Percentiles rank a stretch among this genome's conserved stretches.
These are phyloP conservation scores for Boletus semigastroideus DNA, from an alignment of 1,284 basidiomycete species.

Conservation along the genomic window DNA sequence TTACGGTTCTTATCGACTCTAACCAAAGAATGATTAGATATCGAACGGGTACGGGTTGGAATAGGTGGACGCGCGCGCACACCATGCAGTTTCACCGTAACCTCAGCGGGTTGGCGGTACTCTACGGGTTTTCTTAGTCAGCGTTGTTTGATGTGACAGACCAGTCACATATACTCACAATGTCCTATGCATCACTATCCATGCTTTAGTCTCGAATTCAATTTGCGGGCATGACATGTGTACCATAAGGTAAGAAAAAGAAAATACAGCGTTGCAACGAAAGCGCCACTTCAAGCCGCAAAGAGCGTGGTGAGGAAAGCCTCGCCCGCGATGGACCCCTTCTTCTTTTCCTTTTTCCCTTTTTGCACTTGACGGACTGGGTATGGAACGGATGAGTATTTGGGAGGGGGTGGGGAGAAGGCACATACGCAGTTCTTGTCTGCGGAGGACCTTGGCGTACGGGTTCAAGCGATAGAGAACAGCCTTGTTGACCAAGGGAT, in stretches of 20 bases:
- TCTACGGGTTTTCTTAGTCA: no score
- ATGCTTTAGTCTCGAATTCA: neutral
- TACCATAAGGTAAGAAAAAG: conserved; percentile 5
- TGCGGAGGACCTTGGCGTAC: conserved; percentile 92
- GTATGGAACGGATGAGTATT: conserved; percentile 10
- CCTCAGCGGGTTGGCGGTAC: no score
- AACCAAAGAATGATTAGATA: conserved; percentile 61
- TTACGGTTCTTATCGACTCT: conserved; percentile 59
- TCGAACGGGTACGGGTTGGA: no score
- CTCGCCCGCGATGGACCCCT: conserved; percentile 73
- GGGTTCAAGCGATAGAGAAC: conserved; percentile 99
- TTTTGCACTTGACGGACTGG: conserved; percentile 72
- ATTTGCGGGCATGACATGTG: conserved; percentile 19
- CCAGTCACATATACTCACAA: no score
- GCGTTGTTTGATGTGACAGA: no score
- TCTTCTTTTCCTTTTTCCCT: conserved; percentile 65
- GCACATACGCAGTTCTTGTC: conserved; percentile 80
- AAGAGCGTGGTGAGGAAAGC: conserved; percentile 86
- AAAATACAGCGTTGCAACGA: conserved; percentile 2
- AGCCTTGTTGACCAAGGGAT: conserved; percentile 95
- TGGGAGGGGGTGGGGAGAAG: neutral
- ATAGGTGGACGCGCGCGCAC: no score
- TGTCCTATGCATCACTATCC: neutral
- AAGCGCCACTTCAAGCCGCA: conserved; percentile 61
- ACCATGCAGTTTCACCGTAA: no score